phyloP scores from a whole-genome alignment of 495 filamentous ascomycete genomes.

The Neohortaea acidophila region DNA sequence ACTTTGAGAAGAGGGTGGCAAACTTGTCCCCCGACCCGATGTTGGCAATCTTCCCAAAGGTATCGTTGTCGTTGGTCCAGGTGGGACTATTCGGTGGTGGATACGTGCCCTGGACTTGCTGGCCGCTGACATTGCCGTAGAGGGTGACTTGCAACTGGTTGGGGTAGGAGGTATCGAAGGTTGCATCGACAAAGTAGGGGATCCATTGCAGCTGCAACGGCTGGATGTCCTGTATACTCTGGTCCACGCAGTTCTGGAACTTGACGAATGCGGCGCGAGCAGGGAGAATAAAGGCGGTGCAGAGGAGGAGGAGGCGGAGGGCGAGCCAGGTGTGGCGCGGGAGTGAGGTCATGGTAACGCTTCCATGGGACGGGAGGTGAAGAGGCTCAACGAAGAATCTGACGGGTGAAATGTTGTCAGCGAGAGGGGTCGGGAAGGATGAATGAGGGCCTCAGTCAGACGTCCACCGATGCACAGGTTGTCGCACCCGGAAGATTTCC shows the following conservation, averaged over 20 bases:
- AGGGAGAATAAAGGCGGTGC: slow-evolving; percentile 1
- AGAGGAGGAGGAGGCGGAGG: not conserved
- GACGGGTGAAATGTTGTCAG: no score
- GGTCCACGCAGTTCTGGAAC: slow-evolving; percentile 71
- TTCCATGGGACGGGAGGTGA: not conserved
- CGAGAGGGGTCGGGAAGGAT: no score
- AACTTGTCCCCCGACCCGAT: slow-evolving; percentile 38
- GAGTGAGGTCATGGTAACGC: not conserved
- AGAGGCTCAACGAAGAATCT: slow-evolving; percentile 1
- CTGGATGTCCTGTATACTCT: slow-evolving; percentile 38
- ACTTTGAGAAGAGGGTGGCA: slow-evolving; percentile 53
- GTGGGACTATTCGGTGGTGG: slow-evolving; percentile 37
- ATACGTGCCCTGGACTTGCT: slow-evolving; percentile 28
- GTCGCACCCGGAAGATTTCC: no score
- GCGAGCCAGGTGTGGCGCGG: not conserved
- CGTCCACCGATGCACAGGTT: no score
- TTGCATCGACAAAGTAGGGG: slow-evolving; percentile 54
- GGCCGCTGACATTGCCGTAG: slow-evolving; percentile 79
- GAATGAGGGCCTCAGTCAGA: no score
- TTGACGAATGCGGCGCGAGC: slow-evolving; percentile 44
- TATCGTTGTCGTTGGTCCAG: slow-evolving; percentile 41
- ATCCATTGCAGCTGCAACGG: slow-evolving; percentile 61
- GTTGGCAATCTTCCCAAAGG: slow-evolving; percentile 63
- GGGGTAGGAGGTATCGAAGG: slow-evolving; percentile 46
- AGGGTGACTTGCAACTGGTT: slow-evolving; percentile 65